phyloP scores from a whole-genome alignment of 768 basidiomycete genomes.

The Lactifluus piperatus region DNA sequence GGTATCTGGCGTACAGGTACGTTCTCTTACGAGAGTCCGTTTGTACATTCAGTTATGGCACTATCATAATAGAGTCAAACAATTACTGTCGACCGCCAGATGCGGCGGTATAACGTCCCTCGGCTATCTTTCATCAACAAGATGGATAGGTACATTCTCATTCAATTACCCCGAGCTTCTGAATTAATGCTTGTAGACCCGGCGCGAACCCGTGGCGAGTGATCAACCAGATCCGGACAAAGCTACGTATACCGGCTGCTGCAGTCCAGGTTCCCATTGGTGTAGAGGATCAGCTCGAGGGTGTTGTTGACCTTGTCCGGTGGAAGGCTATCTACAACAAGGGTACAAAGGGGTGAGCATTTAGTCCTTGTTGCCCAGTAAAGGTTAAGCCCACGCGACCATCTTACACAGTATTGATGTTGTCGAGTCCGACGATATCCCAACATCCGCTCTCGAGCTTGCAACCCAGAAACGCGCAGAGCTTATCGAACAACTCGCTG shows the following conservation, averaged over 20 bases:
- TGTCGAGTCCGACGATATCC: slow-evolving; percentile 81
- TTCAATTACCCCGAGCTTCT: background rate
- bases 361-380: background rate
- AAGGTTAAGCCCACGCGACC: background rate
- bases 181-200: slow-evolving; percentile 41
- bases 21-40: slow-evolving; percentile 15
- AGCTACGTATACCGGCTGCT: slow-evolving; percentile 87
- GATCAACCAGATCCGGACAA: slow-evolving; percentile 81
- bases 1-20: slow-evolving; percentile 89
- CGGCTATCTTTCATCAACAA: slow-evolving; percentile 96
- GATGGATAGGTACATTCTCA: slow-evolving; percentile 73
- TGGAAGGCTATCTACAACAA: slow-evolving; percentile 95
- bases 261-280: slow-evolving; percentile 97
- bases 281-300: slow-evolving; percentile 73
- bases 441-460: slow-evolving; percentile 58
- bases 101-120: slow-evolving; percentile 94
- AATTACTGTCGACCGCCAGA: slow-evolving; percentile 97
- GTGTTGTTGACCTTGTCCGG: slow-evolving; percentile 89
- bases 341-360: slow-evolving; percentile 84
- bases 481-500: slow-evolving; percentile 90
- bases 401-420: slow-evolving; percentile 50
- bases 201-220: slow-evolving; percentile 98
- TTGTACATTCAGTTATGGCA: background rate
- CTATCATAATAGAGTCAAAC: slow-evolving; percentile 70
- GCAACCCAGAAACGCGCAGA: slow-evolving; percentile 82